These are phyloP conservation scores for Saprolegnia diclina DNA, from an alignment of 352 stramenopile species.

Conservation along the genomic window DNA sequence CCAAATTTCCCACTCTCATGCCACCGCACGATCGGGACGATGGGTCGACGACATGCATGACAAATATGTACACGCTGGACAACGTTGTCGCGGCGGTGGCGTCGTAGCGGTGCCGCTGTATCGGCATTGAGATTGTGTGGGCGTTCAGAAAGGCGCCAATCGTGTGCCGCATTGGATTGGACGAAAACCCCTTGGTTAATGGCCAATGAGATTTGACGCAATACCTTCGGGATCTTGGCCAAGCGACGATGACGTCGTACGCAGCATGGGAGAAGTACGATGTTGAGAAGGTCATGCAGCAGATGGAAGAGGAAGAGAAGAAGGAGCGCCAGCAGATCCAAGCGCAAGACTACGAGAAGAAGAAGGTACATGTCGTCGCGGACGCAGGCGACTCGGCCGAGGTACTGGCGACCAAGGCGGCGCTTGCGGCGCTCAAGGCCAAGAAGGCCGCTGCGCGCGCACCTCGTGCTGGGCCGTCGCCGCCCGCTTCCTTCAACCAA, in stretches of 20 bases:
- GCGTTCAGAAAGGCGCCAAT: too few species aligned
- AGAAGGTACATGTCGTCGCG: constrained; percentile 21
- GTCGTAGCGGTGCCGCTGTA: too few species aligned
- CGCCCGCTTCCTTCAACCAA: not conserved
- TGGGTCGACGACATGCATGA: too few species aligned
- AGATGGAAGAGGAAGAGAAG: constrained; percentile 20
- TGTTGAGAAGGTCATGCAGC: constrained; percentile 19
- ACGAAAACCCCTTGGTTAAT: too few species aligned
- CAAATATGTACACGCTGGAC: too few species aligned
- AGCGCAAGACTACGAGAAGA: constrained; percentile 22
- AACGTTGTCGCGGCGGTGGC: too few species aligned
- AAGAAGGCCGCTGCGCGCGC: constrained; percentile 6
- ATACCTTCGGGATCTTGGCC: not conserved
- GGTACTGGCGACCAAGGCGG: constrained; percentile 15
- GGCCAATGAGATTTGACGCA: too few species aligned
- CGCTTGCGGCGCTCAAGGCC: constrained; percentile 21
- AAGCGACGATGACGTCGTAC: constrained; percentile 20
- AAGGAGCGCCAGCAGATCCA: constrained; percentile 15
- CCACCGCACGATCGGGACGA: too few species aligned
- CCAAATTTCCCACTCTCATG: too few species aligned
- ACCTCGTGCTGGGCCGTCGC: not conserved
- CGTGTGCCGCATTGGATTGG: too few species aligned
- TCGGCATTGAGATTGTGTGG: too few species aligned
- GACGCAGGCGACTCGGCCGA: constrained; percentile 22
- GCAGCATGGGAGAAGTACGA: constrained; percentile 26